These are phyloP conservation scores for Herpetomonas samuelpessoai DNA, from an alignment of 208 protist genomes.

Conservation along the genomic window DNA sequence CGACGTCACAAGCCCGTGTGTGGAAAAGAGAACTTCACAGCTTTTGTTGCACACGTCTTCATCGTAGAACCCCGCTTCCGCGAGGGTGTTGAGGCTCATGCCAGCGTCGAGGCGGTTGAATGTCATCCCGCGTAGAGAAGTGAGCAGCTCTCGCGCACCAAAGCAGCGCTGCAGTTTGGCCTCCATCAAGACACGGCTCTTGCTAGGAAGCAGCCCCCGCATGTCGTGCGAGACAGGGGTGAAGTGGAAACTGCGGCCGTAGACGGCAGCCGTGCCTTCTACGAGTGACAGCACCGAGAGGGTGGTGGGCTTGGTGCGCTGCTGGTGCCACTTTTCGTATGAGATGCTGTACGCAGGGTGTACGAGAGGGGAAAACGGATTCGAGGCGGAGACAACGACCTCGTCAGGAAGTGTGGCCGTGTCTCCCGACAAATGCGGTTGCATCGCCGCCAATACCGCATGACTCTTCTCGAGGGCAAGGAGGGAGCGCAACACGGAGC, in stretches of 20 bases:
- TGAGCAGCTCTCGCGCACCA: constrained; percentile 64
- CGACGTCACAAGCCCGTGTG: constrained; percentile 64
- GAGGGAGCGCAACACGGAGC: constrained; percentile 61
- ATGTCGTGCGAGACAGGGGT: constrained; percentile 47
- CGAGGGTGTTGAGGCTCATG: constrained; percentile 67
- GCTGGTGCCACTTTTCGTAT: constrained; percentile 52
- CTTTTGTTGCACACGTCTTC: constrained; percentile 75
- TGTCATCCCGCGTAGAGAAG: constrained; percentile 36
- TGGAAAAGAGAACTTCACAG: constrained; percentile 67
- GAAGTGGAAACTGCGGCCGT: constrained; percentile 63
- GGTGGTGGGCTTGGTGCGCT: constrained; percentile 25
- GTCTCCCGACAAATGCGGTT: no score
- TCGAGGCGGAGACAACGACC: not conserved
- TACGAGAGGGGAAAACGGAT: constrained; percentile 24
- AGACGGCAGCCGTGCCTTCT: constrained; percentile 46
- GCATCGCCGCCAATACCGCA: constrained; percentile 5
- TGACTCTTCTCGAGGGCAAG: constrained; percentile 33
- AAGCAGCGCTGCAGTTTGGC: constrained; percentile 81
- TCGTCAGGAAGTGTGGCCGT: not conserved
- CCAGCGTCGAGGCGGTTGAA: constrained; percentile 76
- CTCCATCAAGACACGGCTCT: constrained; percentile 83
- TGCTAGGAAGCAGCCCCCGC: constrained; percentile 64
- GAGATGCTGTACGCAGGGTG: constrained; percentile 34
- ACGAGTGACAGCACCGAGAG: constrained; percentile 65
- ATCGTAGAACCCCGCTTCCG: constrained; percentile 80